Evolutionary conservation across 306 rosid species (phyloP).

Genomic region (Rubus idaeus): DNA sequence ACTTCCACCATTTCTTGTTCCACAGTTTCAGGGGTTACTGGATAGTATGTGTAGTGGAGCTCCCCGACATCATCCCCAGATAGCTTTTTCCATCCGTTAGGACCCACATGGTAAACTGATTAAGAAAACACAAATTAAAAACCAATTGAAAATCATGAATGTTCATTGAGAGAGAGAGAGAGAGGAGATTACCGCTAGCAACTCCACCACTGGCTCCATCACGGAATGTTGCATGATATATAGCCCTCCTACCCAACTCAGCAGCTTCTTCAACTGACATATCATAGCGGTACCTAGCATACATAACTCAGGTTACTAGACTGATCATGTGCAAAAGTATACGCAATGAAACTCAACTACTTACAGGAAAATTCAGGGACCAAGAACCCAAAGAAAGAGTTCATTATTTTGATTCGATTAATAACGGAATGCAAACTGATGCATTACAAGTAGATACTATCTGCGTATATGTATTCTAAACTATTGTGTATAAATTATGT

Average conservation of each 20-base stretch:
- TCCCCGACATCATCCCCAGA: constrained; percentile 94
- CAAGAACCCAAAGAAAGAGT: not conserved
- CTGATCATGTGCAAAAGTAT: not conserved
- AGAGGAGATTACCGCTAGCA: constrained; percentile 63
- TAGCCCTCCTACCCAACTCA: constrained; percentile 82
- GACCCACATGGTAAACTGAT: constrained; percentile 79
- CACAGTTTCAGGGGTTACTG: constrained; percentile 63
- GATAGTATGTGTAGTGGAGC: constrained; percentile 73
- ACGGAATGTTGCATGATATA: constrained; percentile 93
- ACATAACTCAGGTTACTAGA: not conserved
- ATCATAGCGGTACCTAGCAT: constrained; percentile 65
- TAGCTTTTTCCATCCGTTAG: constrained; percentile 82
- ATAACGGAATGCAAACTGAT: too few species aligned
- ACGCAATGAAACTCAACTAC: too few species aligned
- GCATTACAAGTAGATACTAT: not conserved
- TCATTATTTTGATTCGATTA: too few species aligned
- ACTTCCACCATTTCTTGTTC: constrained; percentile 97
- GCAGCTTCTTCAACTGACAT: constrained; percentile 80
- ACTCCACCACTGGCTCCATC: constrained; percentile 99
- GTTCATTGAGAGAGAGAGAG: not conserved
- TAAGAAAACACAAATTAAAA: constrained; percentile 11
- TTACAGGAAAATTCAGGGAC: not conserved
- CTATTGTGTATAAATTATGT: too few species aligned
- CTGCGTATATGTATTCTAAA: too few species aligned
- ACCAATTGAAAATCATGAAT: constrained; percentile 1